Evolutionary conservation across 2,329 filamentous ascomycete genomes (phyloP).

Genomic region (Trichoderma koningii): DNA sequence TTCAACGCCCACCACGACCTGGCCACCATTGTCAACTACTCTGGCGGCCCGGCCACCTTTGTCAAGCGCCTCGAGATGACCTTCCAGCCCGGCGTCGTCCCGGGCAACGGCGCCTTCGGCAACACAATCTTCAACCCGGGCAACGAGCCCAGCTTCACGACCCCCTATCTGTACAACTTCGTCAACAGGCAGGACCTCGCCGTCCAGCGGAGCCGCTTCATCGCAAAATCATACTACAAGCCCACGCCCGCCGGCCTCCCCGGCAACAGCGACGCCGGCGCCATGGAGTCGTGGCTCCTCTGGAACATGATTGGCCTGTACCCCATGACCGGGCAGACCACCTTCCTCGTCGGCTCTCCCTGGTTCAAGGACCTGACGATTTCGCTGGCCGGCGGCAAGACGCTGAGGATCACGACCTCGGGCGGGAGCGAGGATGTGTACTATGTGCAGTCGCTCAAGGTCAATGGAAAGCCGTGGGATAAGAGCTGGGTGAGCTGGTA

Average conservation of each 20-base stretch:
- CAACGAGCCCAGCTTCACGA: conserved; percentile 68
- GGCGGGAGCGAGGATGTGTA: conserved; percentile 52
- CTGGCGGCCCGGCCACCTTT: conserved; percentile 59
- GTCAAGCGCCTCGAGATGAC: conserved; percentile 61
- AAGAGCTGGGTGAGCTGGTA: conserved; percentile 67
- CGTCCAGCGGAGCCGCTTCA: conserved; percentile 58
- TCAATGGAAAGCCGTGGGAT: conserved; percentile 65
- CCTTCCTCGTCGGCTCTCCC: conserved; percentile 65
- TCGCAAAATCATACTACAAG: conserved; percentile 62
- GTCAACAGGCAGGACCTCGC: conserved; percentile 62
- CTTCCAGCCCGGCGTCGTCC: conserved; percentile 54
- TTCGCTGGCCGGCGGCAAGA: conserved; percentile 56
- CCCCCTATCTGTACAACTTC: conserved; percentile 70
- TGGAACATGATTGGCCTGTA: conserved; percentile 72
- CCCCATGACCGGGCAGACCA: conserved; percentile 68
- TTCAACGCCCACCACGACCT: conserved; percentile 71
- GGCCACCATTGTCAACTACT: conserved; percentile 52
- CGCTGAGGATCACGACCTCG: conserved; percentile 55
- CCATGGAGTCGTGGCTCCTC: conserved; percentile 70
- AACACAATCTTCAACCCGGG: conserved; percentile 66
- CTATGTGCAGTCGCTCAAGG: conserved; percentile 66
- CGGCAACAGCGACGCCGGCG: conserved; percentile 70
- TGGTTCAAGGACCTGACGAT: conserved; percentile 65
- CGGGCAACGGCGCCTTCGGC: conserved; percentile 47
- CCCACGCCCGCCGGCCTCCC: conserved; percentile 60